Evolutionary conservation across 306 rosid genomes (phyloP), one percentile per base, ranked within the genome.

Genomic region (Abrus pulchellus): DNA sequence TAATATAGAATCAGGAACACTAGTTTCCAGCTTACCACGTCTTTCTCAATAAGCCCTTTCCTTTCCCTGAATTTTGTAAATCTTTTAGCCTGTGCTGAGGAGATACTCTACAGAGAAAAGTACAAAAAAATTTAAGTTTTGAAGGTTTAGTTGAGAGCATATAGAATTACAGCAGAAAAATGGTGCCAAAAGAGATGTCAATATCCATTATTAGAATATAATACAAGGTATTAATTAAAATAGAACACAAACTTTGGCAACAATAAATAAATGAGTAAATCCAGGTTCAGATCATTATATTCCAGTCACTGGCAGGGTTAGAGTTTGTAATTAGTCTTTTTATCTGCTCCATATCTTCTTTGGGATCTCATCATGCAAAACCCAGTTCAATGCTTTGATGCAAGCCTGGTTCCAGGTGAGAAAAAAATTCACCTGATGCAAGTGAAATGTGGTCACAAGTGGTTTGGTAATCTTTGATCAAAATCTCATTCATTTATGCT

Each of bases 51-150:
- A 66, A 96, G 99, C 80, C 97, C 97, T 82, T 89, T 96, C 80
- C 99, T 92, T 85, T 96, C 99, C 88, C 97, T 90, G 88, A 92
- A 96, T 77, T 96, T 96, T 36, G 99, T 93, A 87, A 96, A 96
- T 84, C 94, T 85, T 89, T 77, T 96, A 81, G 97, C 98, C 87
- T 96, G 99, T 44, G 88, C 90, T 2, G 81, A 77, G 78, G 93
- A 88, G 77, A 96, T 92, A 84, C 97, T 89, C 99, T 96, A 86
- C 92, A 83, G 33, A 62, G 65, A 45, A 67, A 78, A 64, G 33
- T 61, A 78, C 29, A 76, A 43, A 63, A 8, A 68, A 56, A 48
- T 56, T 68, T 64, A 56, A 38, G 52, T 68, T 78, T 72, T 13
- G 60, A 76, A 72, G 64, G 57, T 59, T 74, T 54, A 64, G 53